Evolutionary conservation across 805 yeast species (phyloP), one percentile per base, ranked within the genome.

Genomic region (Cyberlindnera suaveolens): DNA sequence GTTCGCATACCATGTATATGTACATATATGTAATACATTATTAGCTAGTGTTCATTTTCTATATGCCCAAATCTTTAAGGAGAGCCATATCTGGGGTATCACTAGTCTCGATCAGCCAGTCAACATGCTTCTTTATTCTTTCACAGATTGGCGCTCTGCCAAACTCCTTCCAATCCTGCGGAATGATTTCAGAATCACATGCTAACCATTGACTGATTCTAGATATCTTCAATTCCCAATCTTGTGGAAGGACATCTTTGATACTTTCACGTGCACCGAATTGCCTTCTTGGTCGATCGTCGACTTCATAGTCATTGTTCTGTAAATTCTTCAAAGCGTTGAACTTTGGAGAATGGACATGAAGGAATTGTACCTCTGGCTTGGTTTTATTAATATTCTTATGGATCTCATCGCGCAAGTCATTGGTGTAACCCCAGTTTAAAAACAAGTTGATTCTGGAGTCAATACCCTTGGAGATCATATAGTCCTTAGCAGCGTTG

Each of bases 171-270:
- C 61, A 57, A 36, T 56, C 57, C 15, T 53, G 18, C 17, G 61
- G 61, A 19, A 56, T 40, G 27, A 52, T 46, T 26, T 46, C 43
- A 5, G 61, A 54, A 3, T 57, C 60, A 48, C 61, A 57, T 4
- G 61, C 61, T 15, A 57, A 35, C 61, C 61, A 57, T 39, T 57
- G 58, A 26, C 54, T 47, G 34, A 57, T 53, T 39, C 57, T 53
- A 6, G 55, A 57, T 1, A 47, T 46, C 41, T 53, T 55, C 19
- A 57, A 43, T 42, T 57, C 61, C 59, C 60, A 57, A 43, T 57
- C 61, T 23, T 38, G 23, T 5, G 55, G 49, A 8, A 57, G 18
- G 3, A 39, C 42, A 17, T 48, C 49, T 18, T 49, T 51, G 36
- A 57, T 56, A 39, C 49, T 50, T 14, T 56, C 58, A 47, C 61